Percentiles rank a stretch among this genome's conserved stretches.
Evolutionary conservation across 768 basidiomycete species (phyloP).

Genomic region (Boletus subcaerulescens): DNA sequence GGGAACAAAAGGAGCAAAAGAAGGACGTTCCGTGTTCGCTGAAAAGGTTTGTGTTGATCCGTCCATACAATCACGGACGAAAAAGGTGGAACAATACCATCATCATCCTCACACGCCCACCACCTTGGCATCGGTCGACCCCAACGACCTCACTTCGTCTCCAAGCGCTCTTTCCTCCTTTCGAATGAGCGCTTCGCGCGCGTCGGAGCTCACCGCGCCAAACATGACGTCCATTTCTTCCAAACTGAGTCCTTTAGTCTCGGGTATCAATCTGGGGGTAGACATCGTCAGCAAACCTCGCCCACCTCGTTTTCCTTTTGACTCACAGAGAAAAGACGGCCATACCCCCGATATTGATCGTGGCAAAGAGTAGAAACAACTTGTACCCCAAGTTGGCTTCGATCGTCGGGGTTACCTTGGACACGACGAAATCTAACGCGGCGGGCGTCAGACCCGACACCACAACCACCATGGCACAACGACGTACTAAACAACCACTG

Average conservation of each 20-base stretch:
- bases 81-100: too few relatives aligned
- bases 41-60: too few relatives aligned
- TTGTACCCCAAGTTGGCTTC: constrained; percentile 64
- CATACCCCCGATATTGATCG: constrained; percentile 73
- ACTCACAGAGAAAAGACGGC: constrained; percentile 60
- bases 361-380: constrained; percentile 73
- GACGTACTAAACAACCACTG: constrained; percentile 77
- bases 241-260: constrained; percentile 56
- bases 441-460: not conserved
- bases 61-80: too few relatives aligned
- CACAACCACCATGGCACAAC: constrained; percentile 20
- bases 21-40: too few relatives aligned
- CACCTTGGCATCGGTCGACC: constrained; percentile 4
- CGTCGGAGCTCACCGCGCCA: constrained; percentile 53
- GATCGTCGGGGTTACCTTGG: constrained; percentile 67
- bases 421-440: constrained; percentile 56
- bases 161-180: constrained; percentile 38
- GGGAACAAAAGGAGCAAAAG: too few relatives aligned
- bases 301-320: too few relatives aligned
- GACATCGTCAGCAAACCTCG: too few relatives aligned
- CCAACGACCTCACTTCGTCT: not conserved
- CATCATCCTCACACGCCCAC: too few relatives aligned
- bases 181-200: constrained; percentile 52
- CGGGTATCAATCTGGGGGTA: constrained; percentile 48
- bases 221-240: constrained; percentile 59